Conservation (phyloP, 768 basidiomycete genomes). For the Podaxis sp. region DNA sequence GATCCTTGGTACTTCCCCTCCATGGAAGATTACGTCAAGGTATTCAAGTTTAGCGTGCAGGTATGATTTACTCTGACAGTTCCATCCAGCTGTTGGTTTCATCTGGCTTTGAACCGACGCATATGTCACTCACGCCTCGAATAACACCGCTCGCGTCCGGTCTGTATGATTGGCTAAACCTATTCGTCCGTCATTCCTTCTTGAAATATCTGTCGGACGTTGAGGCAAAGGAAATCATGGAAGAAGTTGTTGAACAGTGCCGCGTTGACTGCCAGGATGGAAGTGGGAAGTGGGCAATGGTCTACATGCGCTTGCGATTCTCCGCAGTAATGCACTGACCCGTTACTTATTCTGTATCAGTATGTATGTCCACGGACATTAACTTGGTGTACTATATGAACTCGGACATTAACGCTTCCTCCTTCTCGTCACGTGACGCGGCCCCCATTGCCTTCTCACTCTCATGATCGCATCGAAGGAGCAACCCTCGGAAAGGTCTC, state of each 20-base stretch:
- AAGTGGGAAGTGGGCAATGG: conserved; percentile 65
- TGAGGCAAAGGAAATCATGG: conserved; percentile 60
- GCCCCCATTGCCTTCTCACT: neutral
- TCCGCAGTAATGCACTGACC: conserved; percentile 42
- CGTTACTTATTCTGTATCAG: neutral
- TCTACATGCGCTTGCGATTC: conserved; percentile 74
- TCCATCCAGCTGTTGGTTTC: conserved; percentile 48
- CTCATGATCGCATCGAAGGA: conserved; percentile 3
- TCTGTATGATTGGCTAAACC: conserved; percentile 63
- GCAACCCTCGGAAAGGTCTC: neutral
- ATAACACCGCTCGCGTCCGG: conserved; percentile 52
- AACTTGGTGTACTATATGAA: neutral
- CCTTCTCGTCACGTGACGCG: conserved; percentile 1
- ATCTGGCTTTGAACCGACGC: conserved; percentile 56
- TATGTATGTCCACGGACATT: neutral
- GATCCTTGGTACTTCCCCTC: conserved; percentile 92
- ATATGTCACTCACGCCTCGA: conserved; percentile 56
- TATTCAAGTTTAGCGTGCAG: conserved; percentile 25
- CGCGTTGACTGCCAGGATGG: conserved; percentile 55
- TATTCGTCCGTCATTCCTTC: conserved; percentile 66
- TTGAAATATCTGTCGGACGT: conserved; percentile 49
- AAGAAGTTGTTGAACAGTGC: conserved; percentile 59
- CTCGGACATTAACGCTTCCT: neutral
- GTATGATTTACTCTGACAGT: conserved; percentile 2
- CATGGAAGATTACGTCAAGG: conserved; percentile 60